phyloP scores from a whole-genome alignment of 768 basidiomycete genomes.

The Boletus barrowsii region DNA sequence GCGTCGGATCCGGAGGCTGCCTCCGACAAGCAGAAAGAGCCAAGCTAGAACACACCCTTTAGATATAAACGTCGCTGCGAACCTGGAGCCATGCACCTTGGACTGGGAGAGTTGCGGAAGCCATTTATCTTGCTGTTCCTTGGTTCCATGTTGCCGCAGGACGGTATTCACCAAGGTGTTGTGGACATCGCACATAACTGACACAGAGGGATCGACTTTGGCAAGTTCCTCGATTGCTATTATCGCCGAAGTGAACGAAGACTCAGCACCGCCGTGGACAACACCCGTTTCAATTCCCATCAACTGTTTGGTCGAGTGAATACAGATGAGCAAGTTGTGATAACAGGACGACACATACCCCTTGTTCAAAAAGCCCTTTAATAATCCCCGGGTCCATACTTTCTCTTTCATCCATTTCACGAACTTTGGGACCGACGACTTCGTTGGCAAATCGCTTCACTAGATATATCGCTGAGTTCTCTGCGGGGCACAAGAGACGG shows the following conservation, averaged over 20 bases:
- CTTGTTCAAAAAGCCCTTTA: conserved; percentile 89
- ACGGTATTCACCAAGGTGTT: conserved; percentile 98
- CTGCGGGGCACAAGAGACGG: neutral
- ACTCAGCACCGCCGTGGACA: conserved; percentile 83
- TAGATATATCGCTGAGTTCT: conserved; percentile 30
- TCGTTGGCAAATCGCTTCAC: conserved; percentile 88
- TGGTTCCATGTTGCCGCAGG: conserved; percentile 78
- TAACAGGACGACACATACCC: conserved; percentile 55
- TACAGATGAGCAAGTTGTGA: neutral
- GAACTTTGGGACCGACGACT: conserved; percentile 85
- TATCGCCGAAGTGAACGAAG: conserved; percentile 91
- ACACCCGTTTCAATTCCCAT: conserved; percentile 96
- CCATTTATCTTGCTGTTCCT: conserved; percentile 86
- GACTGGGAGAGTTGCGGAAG: conserved; percentile 76
- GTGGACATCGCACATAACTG: conserved; percentile 96
- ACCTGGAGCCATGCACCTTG: conserved; percentile 47
- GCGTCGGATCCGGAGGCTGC: conserved; percentile 93
- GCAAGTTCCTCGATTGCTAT: conserved; percentile 98
- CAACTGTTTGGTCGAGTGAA: conserved; percentile 47
- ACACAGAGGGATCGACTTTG: conserved; percentile 93
- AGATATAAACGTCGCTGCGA: neutral
- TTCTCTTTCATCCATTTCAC: conserved; percentile 98
- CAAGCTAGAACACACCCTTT: conserved; percentile 56
- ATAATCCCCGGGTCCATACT: conserved; percentile 87
- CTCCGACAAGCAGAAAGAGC: conserved; percentile 95